phyloP scores from a whole-genome alignment of 345 rosid genomes.

The Cardiospermum halicacabum region DNA sequence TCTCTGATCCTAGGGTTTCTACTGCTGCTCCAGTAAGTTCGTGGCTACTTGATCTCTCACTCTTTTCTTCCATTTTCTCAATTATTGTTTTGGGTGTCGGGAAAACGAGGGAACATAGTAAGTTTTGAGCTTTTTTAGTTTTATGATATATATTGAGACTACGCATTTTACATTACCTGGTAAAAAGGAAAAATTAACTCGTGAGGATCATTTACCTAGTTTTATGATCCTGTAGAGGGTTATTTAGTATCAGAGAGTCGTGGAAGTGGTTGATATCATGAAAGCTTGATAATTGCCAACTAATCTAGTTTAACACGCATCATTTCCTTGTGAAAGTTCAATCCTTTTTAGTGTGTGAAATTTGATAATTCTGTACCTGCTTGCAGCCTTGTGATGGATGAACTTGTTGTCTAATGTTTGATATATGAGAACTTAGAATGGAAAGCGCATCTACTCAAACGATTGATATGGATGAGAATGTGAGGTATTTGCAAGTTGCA shows the following conservation, averaged over 20 bases:
- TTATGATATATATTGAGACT: not conserved
- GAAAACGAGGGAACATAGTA: not conserved
- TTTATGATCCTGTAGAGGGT: not conserved
- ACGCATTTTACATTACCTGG: not conserved
- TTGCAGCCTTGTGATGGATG: constrained; percentile 15
- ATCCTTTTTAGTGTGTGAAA: not conserved
- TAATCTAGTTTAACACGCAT: not conserved
- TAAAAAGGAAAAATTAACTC: not conserved
- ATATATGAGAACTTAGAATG: constrained; percentile 17
- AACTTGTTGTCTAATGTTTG: constrained; percentile 7
- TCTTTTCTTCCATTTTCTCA: not conserved
- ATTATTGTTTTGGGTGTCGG: constrained; percentile 4
- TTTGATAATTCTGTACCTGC: constrained; percentile 2
- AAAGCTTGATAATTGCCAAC: not conserved
- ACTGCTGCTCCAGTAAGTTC: constrained; percentile 18
- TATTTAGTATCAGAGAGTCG: not conserved
- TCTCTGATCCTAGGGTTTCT: constrained; percentile 34
- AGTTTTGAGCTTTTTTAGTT: not conserved
- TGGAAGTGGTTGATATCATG: not conserved
- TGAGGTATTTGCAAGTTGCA: constrained; percentile 25
- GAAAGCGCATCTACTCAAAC: constrained; percentile 33
- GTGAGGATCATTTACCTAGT: not conserved
- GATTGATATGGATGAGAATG: constrained; percentile 33
- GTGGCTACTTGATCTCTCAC: constrained; percentile 1
- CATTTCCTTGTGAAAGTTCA: not conserved